Percentiles rank a stretch among this genome's conserved stretches.
Evolutionary conservation across 495 filamentous ascomycete species (phyloP).

Genomic region (Mytilinidion resinicola): DNA sequence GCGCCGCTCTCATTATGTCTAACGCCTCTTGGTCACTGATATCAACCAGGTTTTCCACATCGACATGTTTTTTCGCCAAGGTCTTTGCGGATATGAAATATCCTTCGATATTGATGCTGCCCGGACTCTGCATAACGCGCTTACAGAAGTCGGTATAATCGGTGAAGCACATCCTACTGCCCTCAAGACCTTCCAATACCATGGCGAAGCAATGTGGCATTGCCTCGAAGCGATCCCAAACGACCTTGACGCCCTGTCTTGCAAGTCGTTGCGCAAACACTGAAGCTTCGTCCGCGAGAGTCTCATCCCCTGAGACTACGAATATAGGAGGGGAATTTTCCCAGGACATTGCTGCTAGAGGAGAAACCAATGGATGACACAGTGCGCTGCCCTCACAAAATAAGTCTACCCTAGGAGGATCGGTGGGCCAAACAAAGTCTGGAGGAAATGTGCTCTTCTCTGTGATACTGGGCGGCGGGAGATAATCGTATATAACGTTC

Average conservation of each 20-base stretch:
- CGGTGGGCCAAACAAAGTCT: conserved; percentile 64
- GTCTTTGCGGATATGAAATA: conserved; percentile 50
- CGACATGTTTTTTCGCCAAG: conserved; percentile 36
- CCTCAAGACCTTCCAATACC: conserved; percentile 49
- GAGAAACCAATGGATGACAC: conserved; percentile 69
- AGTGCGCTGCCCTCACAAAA: conserved; percentile 59
- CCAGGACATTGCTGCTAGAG: conserved; percentile 61
- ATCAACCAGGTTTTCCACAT: conserved; percentile 44
- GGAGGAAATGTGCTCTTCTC: conserved; percentile 39
- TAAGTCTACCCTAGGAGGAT: conserved; percentile 61
- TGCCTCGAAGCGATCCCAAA: conserved; percentile 70
- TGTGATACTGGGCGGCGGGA: conserved; percentile 45
- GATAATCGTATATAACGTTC: conserved; percentile 69
- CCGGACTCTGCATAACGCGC: conserved; percentile 37
- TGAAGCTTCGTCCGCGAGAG: conserved; percentile 64
- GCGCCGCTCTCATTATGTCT: conserved; percentile 43
- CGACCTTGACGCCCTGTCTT: conserved; percentile 55
- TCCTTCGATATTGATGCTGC: conserved; percentile 41
- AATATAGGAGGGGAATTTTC: conserved; percentile 61
- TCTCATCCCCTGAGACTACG: conserved; percentile 72
- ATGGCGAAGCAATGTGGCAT: conserved; percentile 85
- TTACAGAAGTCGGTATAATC: conserved; percentile 53
- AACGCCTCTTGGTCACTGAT: conserved; percentile 50
- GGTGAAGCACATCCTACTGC: conserved; percentile 47
- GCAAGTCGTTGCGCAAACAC: conserved; percentile 55